These are phyloP conservation scores for Russula brevipes DNA, from an alignment of 768 basidiomycete species.

Conservation along the genomic window DNA sequence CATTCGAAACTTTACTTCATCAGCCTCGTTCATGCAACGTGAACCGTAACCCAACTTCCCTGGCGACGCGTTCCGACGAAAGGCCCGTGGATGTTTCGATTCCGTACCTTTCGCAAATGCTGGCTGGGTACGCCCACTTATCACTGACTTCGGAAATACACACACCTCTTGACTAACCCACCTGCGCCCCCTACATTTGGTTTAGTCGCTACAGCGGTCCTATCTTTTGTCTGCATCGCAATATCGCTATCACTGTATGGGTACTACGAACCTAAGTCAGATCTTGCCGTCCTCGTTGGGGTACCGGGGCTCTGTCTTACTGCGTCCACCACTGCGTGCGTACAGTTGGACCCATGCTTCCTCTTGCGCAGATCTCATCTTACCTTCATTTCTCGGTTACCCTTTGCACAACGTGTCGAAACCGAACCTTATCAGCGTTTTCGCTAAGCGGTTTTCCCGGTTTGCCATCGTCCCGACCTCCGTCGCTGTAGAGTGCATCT, in stretches of 20 bases:
- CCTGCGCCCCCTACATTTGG: background rate
- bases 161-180: background rate
- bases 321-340: slow-evolving; percentile 3
- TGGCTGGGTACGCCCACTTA: slow-evolving; percentile 17
- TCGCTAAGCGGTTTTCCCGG: slow-evolving; percentile 19
- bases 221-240: slow-evolving; percentile 13
- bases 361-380: background rate
- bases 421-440: background rate
- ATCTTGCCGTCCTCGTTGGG: slow-evolving; percentile 20
- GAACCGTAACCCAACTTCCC: background rate
- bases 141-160: background rate
- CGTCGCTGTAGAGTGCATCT: slow-evolving; percentile 25
- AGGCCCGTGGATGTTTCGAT: slow-evolving; percentile 13
- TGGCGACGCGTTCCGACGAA: background rate
- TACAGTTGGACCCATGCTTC: background rate
- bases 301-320: slow-evolving; percentile 18
- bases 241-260: slow-evolving; percentile 14
- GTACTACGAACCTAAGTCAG: slow-evolving; percentile 17
- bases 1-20: background rate
- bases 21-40: background rate
- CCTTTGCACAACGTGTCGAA: background rate
- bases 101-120: slow-evolving; percentile 25
- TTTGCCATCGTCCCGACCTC: slow-evolving; percentile 5
- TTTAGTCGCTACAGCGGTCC: slow-evolving; percentile 11
- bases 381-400: background rate